Conservation (phyloP, 2,329 filamentous ascomycete species). For the Beauveria medogensis region DNA sequence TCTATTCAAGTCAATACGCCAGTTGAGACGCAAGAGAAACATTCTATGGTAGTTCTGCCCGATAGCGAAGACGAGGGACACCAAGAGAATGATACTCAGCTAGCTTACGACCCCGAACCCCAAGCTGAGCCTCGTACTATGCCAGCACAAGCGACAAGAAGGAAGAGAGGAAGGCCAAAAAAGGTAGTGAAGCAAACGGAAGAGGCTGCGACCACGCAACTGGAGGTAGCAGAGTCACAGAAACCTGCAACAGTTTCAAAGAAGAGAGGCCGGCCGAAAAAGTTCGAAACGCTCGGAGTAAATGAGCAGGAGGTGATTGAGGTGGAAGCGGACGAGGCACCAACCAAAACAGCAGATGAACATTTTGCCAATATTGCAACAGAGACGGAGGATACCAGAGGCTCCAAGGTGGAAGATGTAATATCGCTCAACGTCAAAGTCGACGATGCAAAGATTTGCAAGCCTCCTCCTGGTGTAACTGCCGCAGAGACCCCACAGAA, state of each 20-base stretch:
- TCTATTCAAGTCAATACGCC: background rate
- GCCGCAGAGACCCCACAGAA: background rate
- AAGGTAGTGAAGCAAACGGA: conserved; percentile 9
- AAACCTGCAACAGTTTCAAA: conserved; percentile 15
- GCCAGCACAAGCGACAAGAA: conserved; percentile 8
- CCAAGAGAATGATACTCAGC: background rate
- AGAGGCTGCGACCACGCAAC: conserved; percentile 6
- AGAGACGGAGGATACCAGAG: background rate
- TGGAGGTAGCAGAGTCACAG: conserved; percentile 14
- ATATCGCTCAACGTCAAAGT: background rate
- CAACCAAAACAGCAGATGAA: background rate
- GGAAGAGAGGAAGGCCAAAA: conserved; percentile 15
- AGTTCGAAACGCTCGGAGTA: conserved; percentile 20
- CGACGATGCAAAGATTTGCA: background rate
- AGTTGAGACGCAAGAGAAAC: background rate
- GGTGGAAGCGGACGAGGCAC: background rate
- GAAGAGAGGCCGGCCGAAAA: conserved; percentile 36
- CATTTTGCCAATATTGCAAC: conserved; percentile 2
- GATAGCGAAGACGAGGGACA: background rate
- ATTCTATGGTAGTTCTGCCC: background rate
- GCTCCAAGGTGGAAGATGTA: background rate
- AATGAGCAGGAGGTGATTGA: background rate
- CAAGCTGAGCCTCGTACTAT: background rate
- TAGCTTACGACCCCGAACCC: background rate
- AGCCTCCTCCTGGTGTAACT: background rate